Conservation (phyloP, 192 early-diverging fungal genomes). For the Mortierella alpina region DNA sequence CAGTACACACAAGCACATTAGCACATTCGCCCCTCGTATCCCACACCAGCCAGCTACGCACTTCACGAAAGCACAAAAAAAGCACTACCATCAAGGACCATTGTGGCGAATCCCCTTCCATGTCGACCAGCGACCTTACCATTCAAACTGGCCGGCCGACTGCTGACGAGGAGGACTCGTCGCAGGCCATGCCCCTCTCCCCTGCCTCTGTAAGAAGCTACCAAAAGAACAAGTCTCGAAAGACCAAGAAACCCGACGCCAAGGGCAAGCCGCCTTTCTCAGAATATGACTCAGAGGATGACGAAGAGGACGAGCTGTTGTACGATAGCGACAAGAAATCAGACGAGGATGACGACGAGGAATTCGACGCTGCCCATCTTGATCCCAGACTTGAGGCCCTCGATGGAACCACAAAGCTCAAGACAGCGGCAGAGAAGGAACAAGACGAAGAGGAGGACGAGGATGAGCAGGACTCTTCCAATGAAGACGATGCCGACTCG, state of each 20-base stretch:
- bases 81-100: not conserved
- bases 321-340: conserved; percentile 42
- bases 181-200: conserved; percentile 35
- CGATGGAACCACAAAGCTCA: conserved; percentile 39
- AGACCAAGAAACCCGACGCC: conserved; percentile 3
- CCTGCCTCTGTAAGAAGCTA: conserved; percentile 39
- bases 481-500: conserved; percentile 18
- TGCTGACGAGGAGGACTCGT: conserved; percentile 20
- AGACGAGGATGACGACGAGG: conserved; percentile 18
- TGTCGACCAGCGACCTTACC: conserved; percentile 19
- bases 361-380: conserved; percentile 16
- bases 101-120: not conserved
- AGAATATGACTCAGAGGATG: conserved; percentile 26
- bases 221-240: conserved; percentile 23
- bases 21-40: not conserved
- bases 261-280: conserved; percentile 20
- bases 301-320: conserved; percentile 8
- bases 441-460: conserved; percentile 27
- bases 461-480: conserved; percentile 18
- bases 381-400: conserved; percentile 35
- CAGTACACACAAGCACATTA: too few species aligned
- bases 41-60: not conserved
- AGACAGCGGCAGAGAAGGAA: conserved; percentile 18
- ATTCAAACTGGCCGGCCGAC: conserved; percentile 4
- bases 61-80: not conserved